A percentile compares a stretch with the other conserved stretches of the same genome.
Evolutionary conservation across 108 stramenopile genomes (phyloP).

Genomic region (Nitzschia sp.): DNA sequence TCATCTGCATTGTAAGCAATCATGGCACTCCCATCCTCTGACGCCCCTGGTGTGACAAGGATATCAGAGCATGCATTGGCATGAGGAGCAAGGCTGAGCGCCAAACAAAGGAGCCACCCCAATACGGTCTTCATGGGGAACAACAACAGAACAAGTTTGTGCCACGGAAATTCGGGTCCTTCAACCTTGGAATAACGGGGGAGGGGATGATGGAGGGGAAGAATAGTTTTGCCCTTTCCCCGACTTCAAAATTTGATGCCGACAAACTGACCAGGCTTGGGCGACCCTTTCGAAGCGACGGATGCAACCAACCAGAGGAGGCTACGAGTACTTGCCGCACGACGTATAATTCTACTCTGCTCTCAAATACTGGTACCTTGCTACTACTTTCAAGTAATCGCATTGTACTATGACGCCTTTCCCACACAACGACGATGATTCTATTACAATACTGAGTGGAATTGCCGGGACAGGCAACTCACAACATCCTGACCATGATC

Average conservation of each 20-base stretch:
- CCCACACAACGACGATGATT: slow-evolving; percentile 1
- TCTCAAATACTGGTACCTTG: too few relatives aligned
- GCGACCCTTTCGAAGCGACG: too few relatives aligned
- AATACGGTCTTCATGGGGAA: neutral
- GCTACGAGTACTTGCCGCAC: too few relatives aligned
- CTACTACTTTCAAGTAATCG: too few relatives aligned
- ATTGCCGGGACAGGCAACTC: too few relatives aligned
- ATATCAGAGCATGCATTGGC: slow-evolving; percentile 58
- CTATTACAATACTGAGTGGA: neutral
- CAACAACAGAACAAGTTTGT: neutral
- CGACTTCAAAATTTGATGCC: too few relatives aligned
- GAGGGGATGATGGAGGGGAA: neutral
- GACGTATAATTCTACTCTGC: too few relatives aligned
- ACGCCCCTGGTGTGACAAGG: slow-evolving; percentile 66
- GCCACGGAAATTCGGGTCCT: neutral
- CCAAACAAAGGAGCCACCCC: neutral
- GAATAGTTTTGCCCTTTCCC: neutral
- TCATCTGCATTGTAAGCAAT: slow-evolving; percentile 69
- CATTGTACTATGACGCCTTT: too few relatives aligned
- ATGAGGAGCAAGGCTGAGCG: neutral
- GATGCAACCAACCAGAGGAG: too few relatives aligned
- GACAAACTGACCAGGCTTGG: too few relatives aligned
- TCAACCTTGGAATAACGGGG: neutral
- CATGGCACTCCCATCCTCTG: slow-evolving; percentile 47
- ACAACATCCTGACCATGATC: too few relatives aligned